Evolutionary conservation across 768 basidiomycete species (phyloP), one percentile per base, ranked within the genome.

Genomic region (Podaxis sp.): DNA sequence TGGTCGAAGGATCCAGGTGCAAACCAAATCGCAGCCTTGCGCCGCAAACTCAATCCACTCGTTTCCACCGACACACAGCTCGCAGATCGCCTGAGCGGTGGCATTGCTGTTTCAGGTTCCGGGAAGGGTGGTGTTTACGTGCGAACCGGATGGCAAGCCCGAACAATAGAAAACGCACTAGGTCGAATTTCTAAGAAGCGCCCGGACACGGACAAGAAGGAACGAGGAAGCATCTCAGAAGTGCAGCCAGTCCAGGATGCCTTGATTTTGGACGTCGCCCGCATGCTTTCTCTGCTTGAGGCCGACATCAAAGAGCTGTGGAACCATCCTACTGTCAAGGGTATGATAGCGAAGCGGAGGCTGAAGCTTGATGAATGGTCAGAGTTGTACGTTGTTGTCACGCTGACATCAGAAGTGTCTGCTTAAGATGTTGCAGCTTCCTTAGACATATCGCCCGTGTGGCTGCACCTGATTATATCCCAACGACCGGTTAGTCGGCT

Each of bases 281-380:
- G 77, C 2, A 80, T 90, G 76, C 74, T 93, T 18, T 75, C 78
- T 32, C 75, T 78, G 13, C 81, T 77, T 53, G 81, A 82, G 65
- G 80, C 84, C 16, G 91, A 93, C 68, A 83, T 93, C 68, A 76
- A 79, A 60, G 79, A 84, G 57, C 78, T 94, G 21, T 93, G 91
- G 90, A 75, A 78, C 50, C 86, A 91, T 64, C 82, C 87, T 0
- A 79, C 82, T 7, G 91, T 94, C 55, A 84, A 82, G 67, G 82
- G 79, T 27, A 73, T 93, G 71, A 86, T 91, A 50, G 76, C 76
- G 21, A 85, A 82, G 67, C 79, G 91, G 60, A 85, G 86, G 61
- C 72, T 93, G 52, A 87, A 89, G 67, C 76, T 93, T 54, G 91
- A 93, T 64, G 91, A 94, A 71, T 92, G 91, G 87, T 85, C 90